Base-by-base conservation (phyloP, 805 yeast genomes). In the Sungouiozyma intestinalis region DNA sequence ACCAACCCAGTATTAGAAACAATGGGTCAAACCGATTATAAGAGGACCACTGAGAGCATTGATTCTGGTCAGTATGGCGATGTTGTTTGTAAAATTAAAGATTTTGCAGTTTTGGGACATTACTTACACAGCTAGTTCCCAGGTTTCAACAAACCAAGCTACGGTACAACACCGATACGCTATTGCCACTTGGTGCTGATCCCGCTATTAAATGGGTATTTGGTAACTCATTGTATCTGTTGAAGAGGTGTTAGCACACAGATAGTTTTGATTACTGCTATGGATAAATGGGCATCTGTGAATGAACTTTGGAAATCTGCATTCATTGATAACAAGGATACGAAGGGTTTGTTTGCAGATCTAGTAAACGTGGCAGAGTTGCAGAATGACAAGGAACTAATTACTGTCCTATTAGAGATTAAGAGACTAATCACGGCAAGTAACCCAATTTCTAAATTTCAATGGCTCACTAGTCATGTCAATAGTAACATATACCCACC, bases 391-490 rank as follows among this genome's bases (percentile, higher is more conserved):
- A 33, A 44, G 11, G 42, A 42, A 7, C 42, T 53, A 7, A 36
- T 50, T 1, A 40, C 40, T 27, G 19, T 44, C 17, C 42, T 52
- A 2, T 18, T 57, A 31, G 20, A 42, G 35, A 20, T 56, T 5
- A 47, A 36, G 35, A 47, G 49, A 8, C 40, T 43, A n/a, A 19
- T 46, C 14, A 46, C 46, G 16, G 17, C 19, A 13, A 17, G 38
- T 4, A 40, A 44, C 14, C 27, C 44, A 11, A 45, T 46, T 14
- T 43, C 44, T 4, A 52, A 48, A 20, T 31, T 52, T 4, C 33
- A 47, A 4, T 59, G 64, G 65, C 33, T 49, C 6, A 57, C 60
- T 17, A 55, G 62, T 1, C 39, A 39, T 3, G 39, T 54, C 3
- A 35, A 40, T 11, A 40, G 40, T 13, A 42, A 41, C 6, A 36